These are phyloP conservation scores for Quercus tomentella DNA, from an alignment of 331 rosid genomes.

Conservation along the genomic window DNA sequence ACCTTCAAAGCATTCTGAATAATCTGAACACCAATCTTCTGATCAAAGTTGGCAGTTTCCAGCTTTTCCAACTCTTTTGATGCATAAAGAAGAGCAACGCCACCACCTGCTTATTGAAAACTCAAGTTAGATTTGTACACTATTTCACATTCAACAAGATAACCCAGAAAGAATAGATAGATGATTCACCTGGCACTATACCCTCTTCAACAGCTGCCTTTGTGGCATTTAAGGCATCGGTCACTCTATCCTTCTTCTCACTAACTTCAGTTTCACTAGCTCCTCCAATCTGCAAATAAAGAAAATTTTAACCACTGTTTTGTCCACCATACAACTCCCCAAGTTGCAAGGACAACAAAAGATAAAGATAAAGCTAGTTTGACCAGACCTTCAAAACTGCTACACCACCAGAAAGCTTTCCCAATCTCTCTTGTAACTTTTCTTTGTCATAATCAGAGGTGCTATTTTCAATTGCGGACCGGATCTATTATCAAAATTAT, in stretches of 20 bases:
- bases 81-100: constrained; percentile 93
- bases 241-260: constrained; percentile 95
- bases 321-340: neutral
- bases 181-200: constrained; percentile 69
- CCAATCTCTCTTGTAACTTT: constrained; percentile 87
- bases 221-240: constrained; percentile 92
- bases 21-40: constrained; percentile 91
- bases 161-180: neutral
- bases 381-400: constrained; percentile 76
- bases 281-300: constrained; percentile 74
- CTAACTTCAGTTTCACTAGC: constrained; percentile 94
- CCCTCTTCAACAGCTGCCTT: constrained; percentile 99
- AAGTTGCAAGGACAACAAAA: neutral
- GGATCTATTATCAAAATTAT: constrained; percentile 47
- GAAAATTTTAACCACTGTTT: constrained; percentile 5
- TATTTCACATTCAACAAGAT: neutral
- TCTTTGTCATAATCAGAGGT: constrained; percentile 96
- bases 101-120: constrained; percentile 49
- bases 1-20: constrained; percentile 93
- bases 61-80: constrained; percentile 80
- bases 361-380: neutral
- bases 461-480: constrained; percentile 74
- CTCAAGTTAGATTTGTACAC: neutral
- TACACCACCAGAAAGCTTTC: constrained; percentile 95
- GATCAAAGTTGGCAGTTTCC: constrained; percentile 81